Evolutionary conservation across 164 flowering plant species (phyloP).

Genomic region (Nymphaea thermarum): DNA sequence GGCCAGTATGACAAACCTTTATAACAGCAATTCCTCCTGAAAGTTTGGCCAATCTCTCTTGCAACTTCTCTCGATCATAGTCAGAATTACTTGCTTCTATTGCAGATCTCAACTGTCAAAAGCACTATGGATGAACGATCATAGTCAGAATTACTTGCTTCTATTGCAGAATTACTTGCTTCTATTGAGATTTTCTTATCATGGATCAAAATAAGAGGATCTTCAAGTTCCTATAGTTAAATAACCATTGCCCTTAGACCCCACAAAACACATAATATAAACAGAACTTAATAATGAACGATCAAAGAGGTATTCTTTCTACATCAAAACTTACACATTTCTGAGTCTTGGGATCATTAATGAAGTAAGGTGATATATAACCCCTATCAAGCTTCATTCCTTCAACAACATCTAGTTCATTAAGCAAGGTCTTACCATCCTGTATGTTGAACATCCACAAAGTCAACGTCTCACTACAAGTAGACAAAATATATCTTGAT

Average conservation of each 20-base stretch:
- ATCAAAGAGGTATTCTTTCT: neutral
- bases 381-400: conserved; percentile 99
- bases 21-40: conserved; percentile 96
- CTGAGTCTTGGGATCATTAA: conserved; percentile 80
- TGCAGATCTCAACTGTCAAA: conserved; percentile 52
- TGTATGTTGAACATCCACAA: conserved; percentile 14
- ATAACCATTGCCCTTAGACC: neutral
- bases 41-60: conserved; percentile 86
- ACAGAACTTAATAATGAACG: neutral
- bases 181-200: conserved; percentile 78
- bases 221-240: conserved; percentile 62
- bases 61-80: conserved; percentile 84
- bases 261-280: neutral
- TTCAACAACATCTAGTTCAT: conserved; percentile 96
- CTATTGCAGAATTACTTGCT: conserved; percentile 58
- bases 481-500: too few species aligned
- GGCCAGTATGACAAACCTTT: conserved; percentile 32
- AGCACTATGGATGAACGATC: conserved; percentile 30
- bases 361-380: conserved; percentile 91
- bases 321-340: conserved; percentile 65
- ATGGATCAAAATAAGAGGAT: conserved; percentile 79
- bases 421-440: conserved; percentile 91
- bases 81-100: conserved; percentile 77
- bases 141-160: conserved; percentile 75
- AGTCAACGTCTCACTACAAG: too few species aligned